Percentiles rank a stretch among this genome's conserved stretches.
These are phyloP conservation scores for Penicillium alfredii DNA, from an alignment of 495 filamentous ascomycete genomes.

Conservation along the genomic window DNA sequence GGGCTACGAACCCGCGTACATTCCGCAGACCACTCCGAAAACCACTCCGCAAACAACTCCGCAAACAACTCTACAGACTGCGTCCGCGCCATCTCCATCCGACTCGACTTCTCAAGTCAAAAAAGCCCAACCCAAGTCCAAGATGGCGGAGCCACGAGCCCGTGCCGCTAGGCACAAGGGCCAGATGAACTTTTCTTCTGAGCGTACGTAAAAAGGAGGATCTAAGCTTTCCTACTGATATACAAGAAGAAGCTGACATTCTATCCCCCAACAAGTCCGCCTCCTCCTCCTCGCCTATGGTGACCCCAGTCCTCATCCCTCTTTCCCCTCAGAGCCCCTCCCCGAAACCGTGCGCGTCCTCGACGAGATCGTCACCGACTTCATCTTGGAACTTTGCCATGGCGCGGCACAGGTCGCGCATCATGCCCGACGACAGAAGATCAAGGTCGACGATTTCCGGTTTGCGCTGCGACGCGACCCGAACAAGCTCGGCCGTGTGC, in stretches of 20 bases:
- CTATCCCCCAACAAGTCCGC: too few species aligned
- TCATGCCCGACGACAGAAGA: slow-evolving; percentile 81
- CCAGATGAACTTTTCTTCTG: slow-evolving; percentile 79
- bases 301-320: slow-evolving; percentile 50
- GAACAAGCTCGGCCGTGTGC: slow-evolving; percentile 78
- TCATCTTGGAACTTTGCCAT: slow-evolving; percentile 83
- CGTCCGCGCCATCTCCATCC: too few species aligned
- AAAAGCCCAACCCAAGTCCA: slow-evolving; percentile 7
- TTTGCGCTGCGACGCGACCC: slow-evolving; percentile 83
- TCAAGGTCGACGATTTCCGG: slow-evolving; percentile 97
- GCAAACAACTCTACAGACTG: too few species aligned
- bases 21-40: slow-evolving; percentile 4
- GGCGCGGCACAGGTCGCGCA: slow-evolving; percentile 75
- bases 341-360: slow-evolving; percentile 78
- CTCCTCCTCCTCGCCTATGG: slow-evolving; percentile 83
- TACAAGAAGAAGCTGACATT: too few species aligned
- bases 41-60: not conserved
- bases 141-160: slow-evolving; percentile 64
- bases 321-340: slow-evolving; percentile 52
- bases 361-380: slow-evolving; percentile 92
- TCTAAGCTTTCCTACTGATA: too few species aligned
- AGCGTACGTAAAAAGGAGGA: too few species aligned
- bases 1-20: slow-evolving; percentile 25
- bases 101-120: too few species aligned
- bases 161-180: slow-evolving; percentile 78